Evolutionary conservation across 129 eudicot species (phyloP), one percentile per base, ranked within the genome.

Genomic region (Scalesia atractyloides): DNA sequence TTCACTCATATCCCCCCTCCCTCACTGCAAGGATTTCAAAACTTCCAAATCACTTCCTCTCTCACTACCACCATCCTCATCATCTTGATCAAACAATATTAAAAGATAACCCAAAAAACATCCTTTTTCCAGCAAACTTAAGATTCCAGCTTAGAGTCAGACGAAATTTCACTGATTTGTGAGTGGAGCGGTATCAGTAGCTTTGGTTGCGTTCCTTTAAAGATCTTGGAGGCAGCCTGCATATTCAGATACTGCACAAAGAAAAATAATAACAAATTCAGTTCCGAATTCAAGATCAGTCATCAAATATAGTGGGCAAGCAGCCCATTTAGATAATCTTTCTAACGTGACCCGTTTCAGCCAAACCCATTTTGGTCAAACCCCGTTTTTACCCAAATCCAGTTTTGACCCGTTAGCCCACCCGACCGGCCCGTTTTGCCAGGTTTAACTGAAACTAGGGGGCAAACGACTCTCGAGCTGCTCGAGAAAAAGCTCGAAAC

Each of bases 111-210:
- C 63, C 39, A 80, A 76, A 80, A 78, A 81, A 78, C 53, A 78
- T 61, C 73, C 37, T 59, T 61, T 56, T 50, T 14, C 73, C 50
- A 71, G 80, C 73, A 80, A 22, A 63, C 44, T 89, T 86, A 86
- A 75, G 88, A 78, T 78, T 89, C 86, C 81, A 82, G 80, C 82
- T 84, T 82, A 60, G 87, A 72, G 81, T 77, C 89, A 3, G 91
- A 81, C 16, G 88, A 76, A 72, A 77, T 68, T n/a, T 83, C 87
- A 78, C 82, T 78, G 66, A 75, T 56, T 69, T 84, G 86, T 15
- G 77, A 76, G 66, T 74, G 76, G 14, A 79, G 46, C 15, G 82
- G 78, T 68, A 71, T 53, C 65, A 73, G 73, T 59, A 83, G 63
- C 65, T 73, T 83, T 3, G 68, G 80, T 64, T 74, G 83, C 56